A percentile compares a stretch with the other conserved stretches of the same genome.
phyloP scores from a whole-genome alignment of 2,329 filamentous ascomycete species.

The Cryoendolithus antarcticus region DNA sequence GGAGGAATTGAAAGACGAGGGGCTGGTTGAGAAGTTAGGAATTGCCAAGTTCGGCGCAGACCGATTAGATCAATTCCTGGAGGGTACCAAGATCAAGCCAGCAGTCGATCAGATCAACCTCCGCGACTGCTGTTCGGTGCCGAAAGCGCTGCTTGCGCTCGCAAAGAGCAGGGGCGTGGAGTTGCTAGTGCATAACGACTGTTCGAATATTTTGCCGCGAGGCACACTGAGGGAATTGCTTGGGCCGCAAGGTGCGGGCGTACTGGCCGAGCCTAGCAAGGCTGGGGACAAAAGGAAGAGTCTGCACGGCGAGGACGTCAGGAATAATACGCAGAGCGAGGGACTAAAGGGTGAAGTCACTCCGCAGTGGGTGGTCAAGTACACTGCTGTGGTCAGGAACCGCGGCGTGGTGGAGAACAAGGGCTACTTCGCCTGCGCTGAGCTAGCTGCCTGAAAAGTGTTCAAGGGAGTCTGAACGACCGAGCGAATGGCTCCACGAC shows the following conservation, averaged over 20 bases:
- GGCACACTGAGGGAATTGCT: slow-evolving; percentile 78
- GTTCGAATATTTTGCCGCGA: slow-evolving; percentile 75
- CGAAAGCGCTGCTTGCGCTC: slow-evolving; percentile 69
- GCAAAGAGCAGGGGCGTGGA: slow-evolving; percentile 78
- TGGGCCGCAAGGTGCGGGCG: slow-evolving; percentile 60
- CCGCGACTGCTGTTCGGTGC: slow-evolving; percentile 89
- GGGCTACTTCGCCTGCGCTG: slow-evolving; percentile 85
- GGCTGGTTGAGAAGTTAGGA: slow-evolving; percentile 63
- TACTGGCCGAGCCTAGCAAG: slow-evolving; percentile 48
- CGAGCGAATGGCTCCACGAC: too few relatives aligned
- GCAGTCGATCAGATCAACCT: slow-evolving; percentile 93
- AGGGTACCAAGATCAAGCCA: slow-evolving; percentile 57
- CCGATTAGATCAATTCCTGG: slow-evolving; percentile 65
- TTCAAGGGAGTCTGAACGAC: too few relatives aligned
- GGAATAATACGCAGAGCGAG: slow-evolving; percentile 51
- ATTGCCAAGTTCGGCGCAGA: slow-evolving; percentile 85
- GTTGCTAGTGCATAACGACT: slow-evolving; percentile 86
- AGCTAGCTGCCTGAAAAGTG: slow-evolving; percentile 38
- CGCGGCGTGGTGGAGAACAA: slow-evolving; percentile 96
- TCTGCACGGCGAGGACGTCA: slow-evolving; percentile 24
- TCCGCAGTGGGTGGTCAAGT: slow-evolving; percentile 93
- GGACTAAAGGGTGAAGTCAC: slow-evolving; percentile 65
- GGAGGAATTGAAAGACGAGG: slow-evolving; percentile 59
- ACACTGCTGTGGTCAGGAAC: slow-evolving; percentile 88
- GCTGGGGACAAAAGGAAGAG: slow-evolving; percentile 29